A percentile compares a stretch with the other conserved stretches of the same genome.
phyloP scores from a whole-genome alignment of 1,139 yeast genomes.

The Pichia sp. region DNA sequence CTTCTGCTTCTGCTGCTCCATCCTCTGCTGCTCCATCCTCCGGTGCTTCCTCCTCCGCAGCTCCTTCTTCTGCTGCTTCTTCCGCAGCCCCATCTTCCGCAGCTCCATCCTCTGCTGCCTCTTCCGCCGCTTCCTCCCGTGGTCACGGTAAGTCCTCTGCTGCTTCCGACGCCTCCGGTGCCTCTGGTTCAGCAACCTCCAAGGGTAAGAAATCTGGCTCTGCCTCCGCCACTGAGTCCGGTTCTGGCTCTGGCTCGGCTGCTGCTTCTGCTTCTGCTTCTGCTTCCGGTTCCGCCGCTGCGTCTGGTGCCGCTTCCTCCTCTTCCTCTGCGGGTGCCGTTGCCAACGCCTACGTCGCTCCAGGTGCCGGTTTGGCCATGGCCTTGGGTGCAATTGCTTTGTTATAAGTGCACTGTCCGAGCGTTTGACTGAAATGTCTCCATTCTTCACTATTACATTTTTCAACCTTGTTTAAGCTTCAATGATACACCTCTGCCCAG shows the following conservation, averaged over 20 bases:
- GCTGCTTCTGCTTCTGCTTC: constrained; percentile 15
- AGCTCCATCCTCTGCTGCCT: no score
- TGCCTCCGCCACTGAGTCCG: constrained; percentile 13
- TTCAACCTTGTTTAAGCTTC: not conserved
- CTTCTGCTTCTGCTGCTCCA: constrained; percentile 28
- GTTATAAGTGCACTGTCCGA: constrained; percentile 17
- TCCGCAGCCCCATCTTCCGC: no score
- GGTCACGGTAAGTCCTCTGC: not conserved
- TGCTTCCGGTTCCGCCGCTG: not conserved
- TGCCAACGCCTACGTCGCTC: constrained; percentile 12
- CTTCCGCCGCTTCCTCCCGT: no score
- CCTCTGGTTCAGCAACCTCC: constrained; percentile 23
- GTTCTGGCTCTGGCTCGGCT: constrained; percentile 22
- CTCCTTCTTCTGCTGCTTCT: constrained; percentile 14
- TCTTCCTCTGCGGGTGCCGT: constrained; percentile 18
- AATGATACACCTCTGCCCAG: not conserved
- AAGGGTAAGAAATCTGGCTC: no score
- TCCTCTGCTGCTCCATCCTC: constrained; percentile 24
- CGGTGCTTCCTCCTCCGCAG: constrained; percentile 21
- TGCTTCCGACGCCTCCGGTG: constrained; percentile 13
- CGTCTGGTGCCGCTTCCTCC: not conserved
- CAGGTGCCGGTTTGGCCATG: constrained; percentile 21
- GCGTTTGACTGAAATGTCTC: not conserved
- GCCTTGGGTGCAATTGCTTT: constrained; percentile 24
- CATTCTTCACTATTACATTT: not conserved